Base-by-base conservation (phyloP, 495 filamentous ascomycete species). In the Letharia lupina region DNA sequence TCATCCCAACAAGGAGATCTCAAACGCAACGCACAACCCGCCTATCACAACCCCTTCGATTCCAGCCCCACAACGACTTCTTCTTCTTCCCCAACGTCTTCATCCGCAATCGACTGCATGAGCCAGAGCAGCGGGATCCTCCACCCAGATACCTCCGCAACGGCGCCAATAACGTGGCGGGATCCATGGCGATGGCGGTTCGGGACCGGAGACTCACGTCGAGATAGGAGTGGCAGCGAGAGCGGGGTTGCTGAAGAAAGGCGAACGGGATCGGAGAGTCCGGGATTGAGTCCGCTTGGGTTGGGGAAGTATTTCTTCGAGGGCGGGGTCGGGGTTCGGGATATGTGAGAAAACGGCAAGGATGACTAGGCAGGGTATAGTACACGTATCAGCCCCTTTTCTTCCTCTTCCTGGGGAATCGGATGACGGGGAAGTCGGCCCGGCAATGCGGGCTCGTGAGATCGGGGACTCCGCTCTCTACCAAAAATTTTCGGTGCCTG, bases 261-360 rank as follows among this genome's bases (percentile, higher is more conserved):
- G 7, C 4, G 9, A 48, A 23, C 18, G 2, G 45, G 9, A 9
- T 4, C 6, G 20, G 20, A n/a, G 9, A 48, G 45, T 3, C 6
- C 18, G 7, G 20, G 3, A 13, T 10, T 42, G 16, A 28, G 33
- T 40, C 56, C 59, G 13, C 33, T 57, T 47, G 56, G 45, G 0
- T 23, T 66, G 4, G 45, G 41, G 2, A 59, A 39, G 59, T 66
- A 66, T 50, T 66, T 66, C 59, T 56, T 56, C 39, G 45, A 33
- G n/a, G 39, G 28, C 4, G 65, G 65, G 33, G 59, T 66, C 8
- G 59, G 65, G 6, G 62, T 66, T 44, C 23, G 39, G 40, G 40
- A 16, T 12, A 31, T 15, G 12, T 48, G 44, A 47, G 45, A 35
- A 15, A 4, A 4, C 1, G 5, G 1, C 23, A 28, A 1, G 23